Evolutionary conservation across 2,329 filamentous ascomycete species (phyloP).

Genomic region (Curvularia lunata): DNA sequence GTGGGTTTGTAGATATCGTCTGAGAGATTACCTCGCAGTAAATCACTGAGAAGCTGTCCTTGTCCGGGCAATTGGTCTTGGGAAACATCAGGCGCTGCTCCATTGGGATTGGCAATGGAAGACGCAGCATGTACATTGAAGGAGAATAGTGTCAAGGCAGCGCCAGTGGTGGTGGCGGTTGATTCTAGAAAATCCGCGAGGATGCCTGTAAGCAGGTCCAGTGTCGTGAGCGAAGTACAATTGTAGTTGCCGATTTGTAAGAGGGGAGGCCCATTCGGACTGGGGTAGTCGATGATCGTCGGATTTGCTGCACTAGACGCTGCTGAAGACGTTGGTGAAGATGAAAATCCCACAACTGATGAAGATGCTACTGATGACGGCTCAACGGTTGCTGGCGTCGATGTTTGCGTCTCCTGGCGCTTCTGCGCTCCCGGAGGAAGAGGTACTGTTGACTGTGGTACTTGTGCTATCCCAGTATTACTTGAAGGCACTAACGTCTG

Average conservation of each 20-base stretch:
- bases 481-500: slow-evolving; percentile 24
- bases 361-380: slow-evolving; percentile 7
- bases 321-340: slow-evolving; percentile 10
- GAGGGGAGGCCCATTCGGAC: slow-evolving; percentile 39
- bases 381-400: slow-evolving; percentile 1
- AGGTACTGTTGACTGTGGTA: slow-evolving; percentile 23
- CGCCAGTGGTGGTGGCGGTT: slow-evolving; percentile 62
- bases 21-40: slow-evolving; percentile 57
- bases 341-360: background rate
- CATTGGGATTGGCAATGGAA: slow-evolving; percentile 45
- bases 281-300: slow-evolving; percentile 26
- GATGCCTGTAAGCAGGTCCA: slow-evolving; percentile 58
- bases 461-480: slow-evolving; percentile 23
- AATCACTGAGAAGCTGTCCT: slow-evolving; percentile 54
- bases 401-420: slow-evolving; percentile 21
- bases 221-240: slow-evolving; percentile 61
- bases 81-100: slow-evolving; percentile 51
- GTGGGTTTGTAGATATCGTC: slow-evolving; percentile 62
- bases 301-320: slow-evolving; percentile 22
- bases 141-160: slow-evolving; percentile 60
- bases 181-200: slow-evolving; percentile 60
- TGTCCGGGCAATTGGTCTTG: slow-evolving; percentile 54
- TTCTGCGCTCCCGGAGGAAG: slow-evolving; percentile 10
- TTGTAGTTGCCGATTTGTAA: slow-evolving; percentile 59
- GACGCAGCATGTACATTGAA: slow-evolving; percentile 66